phyloP scores from a whole-genome alignment of 2,329 filamentous ascomycete genomes.

The Niveomyces coronatus region DNA sequence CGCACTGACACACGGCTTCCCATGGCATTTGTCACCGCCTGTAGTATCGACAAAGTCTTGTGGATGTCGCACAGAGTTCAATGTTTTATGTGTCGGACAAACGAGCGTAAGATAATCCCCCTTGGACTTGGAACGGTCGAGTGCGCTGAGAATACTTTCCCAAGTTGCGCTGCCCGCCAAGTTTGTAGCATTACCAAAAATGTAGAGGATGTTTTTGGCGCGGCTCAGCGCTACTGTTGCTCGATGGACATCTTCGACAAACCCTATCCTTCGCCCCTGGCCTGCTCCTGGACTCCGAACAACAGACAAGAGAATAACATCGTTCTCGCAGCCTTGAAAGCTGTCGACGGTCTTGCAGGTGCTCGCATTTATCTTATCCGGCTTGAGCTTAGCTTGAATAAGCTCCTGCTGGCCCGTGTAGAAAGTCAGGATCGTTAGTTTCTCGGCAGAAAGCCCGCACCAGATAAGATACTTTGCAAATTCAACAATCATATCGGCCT shows the following conservation, averaged over 20 bases:
- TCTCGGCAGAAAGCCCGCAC: constrained; percentile 47
- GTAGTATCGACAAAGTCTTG: not conserved
- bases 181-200: constrained; percentile 66
- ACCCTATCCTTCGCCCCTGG: constrained; percentile 48
- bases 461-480: constrained; percentile 63
- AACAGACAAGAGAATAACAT: constrained; percentile 69
- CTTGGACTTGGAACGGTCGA: constrained; percentile 17
- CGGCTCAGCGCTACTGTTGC: constrained; percentile 53
- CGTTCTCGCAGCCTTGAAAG: constrained; percentile 87
- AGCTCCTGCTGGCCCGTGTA: constrained; percentile 74
- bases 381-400: constrained; percentile 40
- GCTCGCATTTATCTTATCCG: constrained; percentile 13
- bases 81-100: not conserved
- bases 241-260: constrained; percentile 53
- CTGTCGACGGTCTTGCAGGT: constrained; percentile 70
- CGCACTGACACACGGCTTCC: not conserved
- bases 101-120: not conserved
- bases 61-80: not conserved
- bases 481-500: constrained; percentile 65
- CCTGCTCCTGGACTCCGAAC: constrained; percentile 54
- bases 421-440: constrained; percentile 77
- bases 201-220: constrained; percentile 68
- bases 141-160: constrained; percentile 29
- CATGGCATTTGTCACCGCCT: not conserved
- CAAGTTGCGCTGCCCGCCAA: constrained; percentile 32